Conservation (phyloP, 192 early-diverging fungal genomes). For the Phlyctochytrium bullatum region DNA sequence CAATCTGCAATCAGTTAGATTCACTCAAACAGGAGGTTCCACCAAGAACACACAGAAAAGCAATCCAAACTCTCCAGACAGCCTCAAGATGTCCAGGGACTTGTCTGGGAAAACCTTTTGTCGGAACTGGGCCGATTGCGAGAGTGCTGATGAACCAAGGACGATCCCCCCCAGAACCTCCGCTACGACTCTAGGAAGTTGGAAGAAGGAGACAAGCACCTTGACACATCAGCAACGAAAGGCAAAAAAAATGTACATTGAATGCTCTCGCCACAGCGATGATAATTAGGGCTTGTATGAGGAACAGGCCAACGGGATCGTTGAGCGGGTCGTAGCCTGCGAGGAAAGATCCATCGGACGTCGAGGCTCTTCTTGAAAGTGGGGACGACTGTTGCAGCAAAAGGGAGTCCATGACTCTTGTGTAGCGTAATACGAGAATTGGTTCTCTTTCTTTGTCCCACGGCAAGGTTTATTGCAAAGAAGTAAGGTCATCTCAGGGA, state of each 20-base stretch:
- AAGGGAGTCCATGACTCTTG: too few relatives aligned
- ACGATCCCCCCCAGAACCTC: conserved; percentile 72
- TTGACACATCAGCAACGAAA: too few relatives aligned
- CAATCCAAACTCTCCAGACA: conserved; percentile 78
- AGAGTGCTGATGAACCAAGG: conserved; percentile 83
- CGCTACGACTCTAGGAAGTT: conserved; percentile 80
- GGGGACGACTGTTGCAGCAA: too few relatives aligned
- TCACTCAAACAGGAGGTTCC: background rate
- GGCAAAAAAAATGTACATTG: too few relatives aligned
- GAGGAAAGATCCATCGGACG: conserved; percentile 5
- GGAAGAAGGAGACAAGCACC: conserved; percentile 46
- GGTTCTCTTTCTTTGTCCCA: too few relatives aligned
- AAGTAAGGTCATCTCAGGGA: too few relatives aligned
- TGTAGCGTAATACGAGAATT: too few relatives aligned
- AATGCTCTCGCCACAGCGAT: conserved; percentile 66
- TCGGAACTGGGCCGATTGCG: conserved; percentile 65
- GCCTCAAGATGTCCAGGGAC: conserved; percentile 65
- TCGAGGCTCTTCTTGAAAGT: too few relatives aligned
- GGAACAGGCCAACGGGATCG: conserved; percentile 64
- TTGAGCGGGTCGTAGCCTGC: conserved; percentile 19
- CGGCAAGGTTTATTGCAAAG: too few relatives aligned
- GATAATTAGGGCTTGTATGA: conserved; percentile 74
- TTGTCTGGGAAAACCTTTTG: conserved; percentile 63
- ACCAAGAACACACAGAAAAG: conserved; percentile 80
- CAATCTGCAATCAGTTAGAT: conserved; percentile 12